Base-by-base conservation (phyloP, 2,329 filamentous ascomycete species). In the Microdochium bolleyi region DNA sequence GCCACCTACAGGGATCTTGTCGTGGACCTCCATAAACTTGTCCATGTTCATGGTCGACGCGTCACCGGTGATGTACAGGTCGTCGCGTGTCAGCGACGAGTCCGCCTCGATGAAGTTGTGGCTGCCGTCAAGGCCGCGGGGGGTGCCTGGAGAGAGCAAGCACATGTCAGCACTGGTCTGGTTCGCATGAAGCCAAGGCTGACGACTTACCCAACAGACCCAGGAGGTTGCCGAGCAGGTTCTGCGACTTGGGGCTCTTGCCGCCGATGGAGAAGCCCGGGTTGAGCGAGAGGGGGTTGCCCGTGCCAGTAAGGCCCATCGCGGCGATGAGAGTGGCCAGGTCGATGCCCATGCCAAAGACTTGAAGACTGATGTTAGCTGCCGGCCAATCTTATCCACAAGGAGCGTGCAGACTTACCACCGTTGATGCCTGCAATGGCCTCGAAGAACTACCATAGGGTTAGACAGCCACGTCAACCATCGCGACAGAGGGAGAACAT, bases 21-120 rank as follows among this genome's bases (percentile, higher is more conserved):
- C 64, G 59, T 78, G 76, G 55, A 76, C 64, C 16, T 74, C 69
- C 61, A 73, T 67, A 58, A 80, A 82, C 49, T 76, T 72, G 13
- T 69, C 67, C 66, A 81, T 70, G 61, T 80, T 76, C 64, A 82
- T 68, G 19, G 71, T 72, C 51, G 72, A 73, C 51, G 72, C 71
- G 56, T 82, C 73, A 3, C 75, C 74, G 1, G 70, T 75, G 11
- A 69, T 58, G 60, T 82, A 82, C 0, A 83, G 63, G 53, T 82
- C 78, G 34, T 73, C 70, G 2, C 78, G 72, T 0, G 77, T 79
- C 48, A 72, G 70, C 46, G 77, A 80, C 0, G 68, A 74, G 61
- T 82, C 79, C 0, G 73, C 66, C 65, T 82, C 79, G 58, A 80
- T 76, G 52, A 75, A 73, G 61, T 80, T 80, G 61, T 83, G 79